Base-by-base conservation (phyloP, 495 filamentous ascomycete genomes). In the Aspergillus incahuasiensis region DNA sequence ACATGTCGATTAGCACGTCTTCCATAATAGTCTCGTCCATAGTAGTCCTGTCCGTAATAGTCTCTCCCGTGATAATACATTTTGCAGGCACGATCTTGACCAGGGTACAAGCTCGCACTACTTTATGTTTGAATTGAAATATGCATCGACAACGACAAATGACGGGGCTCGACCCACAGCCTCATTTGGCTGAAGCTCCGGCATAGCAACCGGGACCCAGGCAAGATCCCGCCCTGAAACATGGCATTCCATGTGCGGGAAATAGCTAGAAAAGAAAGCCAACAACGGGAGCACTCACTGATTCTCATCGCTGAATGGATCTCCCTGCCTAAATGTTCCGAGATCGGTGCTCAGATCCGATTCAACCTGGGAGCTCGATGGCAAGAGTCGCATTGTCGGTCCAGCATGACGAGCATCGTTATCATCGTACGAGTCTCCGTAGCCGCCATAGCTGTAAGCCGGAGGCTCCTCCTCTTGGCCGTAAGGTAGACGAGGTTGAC, bases 301-400 rank as follows among this genome's bases (percentile, higher is more conserved):
- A 28, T 55, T 53, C 18, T 62, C 59, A 49, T 65, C 59, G 8
- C 47, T 38, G 35, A 55, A 65, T 6, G 62, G 44, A 32, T 64
- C 52, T 15, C 52, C 61, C 39, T 64, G 56, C 20, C 58, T 60
- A 47, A 63, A 63, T 11, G 55, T 42, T 20, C 57, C 61, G 7
- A 60, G 30, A 39, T 64, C 66, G 34, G 56, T 57, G 41, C 56
- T 56, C 48, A 63, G 11, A 19, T 73, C 67, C 6, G 46, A 50
- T 50, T 71, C 63, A 18, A 63, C 60, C 9, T 80, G 75, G 28
- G 81, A 74, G 24, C 69, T 75, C n/a, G 76, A 75, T 6, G 82
- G 82, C 52, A 87, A 63, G 62, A 87, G 67, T 15, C 84, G 79
- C 83, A 86, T 84, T 0, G 83, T 81, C 15, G 79, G 68, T 38